Base-by-base conservation (phyloP, 2,329 filamentous ascomycete species). In the Trichoderma polysporum region DNA sequence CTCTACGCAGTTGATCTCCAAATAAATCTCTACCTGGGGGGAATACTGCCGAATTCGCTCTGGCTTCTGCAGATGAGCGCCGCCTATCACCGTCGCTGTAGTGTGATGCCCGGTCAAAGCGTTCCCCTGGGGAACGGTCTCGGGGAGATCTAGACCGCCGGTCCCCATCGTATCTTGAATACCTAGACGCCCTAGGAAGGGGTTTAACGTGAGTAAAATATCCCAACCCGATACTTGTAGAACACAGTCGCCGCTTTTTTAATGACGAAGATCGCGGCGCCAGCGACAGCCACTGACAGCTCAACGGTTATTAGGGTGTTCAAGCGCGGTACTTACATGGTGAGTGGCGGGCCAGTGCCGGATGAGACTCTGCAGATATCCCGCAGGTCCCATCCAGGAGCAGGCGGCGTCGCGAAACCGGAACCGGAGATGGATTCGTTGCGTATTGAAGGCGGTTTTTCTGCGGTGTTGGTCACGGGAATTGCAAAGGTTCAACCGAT, bases 71-170 rank as follows among this genome's bases (percentile, higher is more conserved):
- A 2, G 84, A 86, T n/a, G 88, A 89, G 59, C 90, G 87, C 66
- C 92, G 87, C 69, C 90, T 86, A 75, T 94, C 91, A 70, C 84
- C 83, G 73, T 92, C 86, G 72, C 81, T 80, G 70, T 86, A 88
- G 70, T 85, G 82, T 9, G 83, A 81, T 25, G 76, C 79, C 66
- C 85, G 81, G 69, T 88, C 84, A 68, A 84, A 92, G 68, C 89
- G 86, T 71, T 88, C 87, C 58, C 8, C 41, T 45, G 90, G 89
- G 29, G 90, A 92, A 71, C 91, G 85, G 74, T 92, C 90, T 74
- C 90, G 84, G 69, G 86, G 84, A 72, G 85, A 90, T 75, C 88
- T 85, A 70, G 87, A 90, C 78, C 83, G 86, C 75, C 84, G 86
- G 75, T 87, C 85, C 76, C 84, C 82, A 75, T 89, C 87, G 79